These are phyloP conservation scores for Phytopythium litorale DNA, from an alignment of 352 stramenopile species.

Conservation along the genomic window DNA sequence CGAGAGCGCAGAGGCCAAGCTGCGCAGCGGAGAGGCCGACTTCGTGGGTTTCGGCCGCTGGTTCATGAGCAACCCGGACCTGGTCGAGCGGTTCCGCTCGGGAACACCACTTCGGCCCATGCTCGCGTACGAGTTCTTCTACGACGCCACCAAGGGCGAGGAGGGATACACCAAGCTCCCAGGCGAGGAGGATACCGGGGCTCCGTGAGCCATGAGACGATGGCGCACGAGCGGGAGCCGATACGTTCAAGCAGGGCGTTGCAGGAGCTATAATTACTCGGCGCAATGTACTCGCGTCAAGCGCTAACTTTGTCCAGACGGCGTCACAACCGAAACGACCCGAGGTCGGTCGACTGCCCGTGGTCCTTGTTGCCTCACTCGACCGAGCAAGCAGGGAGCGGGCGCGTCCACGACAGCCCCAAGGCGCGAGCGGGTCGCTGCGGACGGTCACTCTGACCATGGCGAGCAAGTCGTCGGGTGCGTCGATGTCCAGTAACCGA, in stretches of 20 bases:
- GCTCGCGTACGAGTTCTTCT: constrained; percentile 22
- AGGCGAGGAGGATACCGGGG: neutral
- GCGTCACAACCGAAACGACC: neutral
- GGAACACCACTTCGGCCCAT: constrained; percentile 14
- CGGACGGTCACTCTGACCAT: neutral
- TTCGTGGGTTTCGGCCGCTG: constrained; percentile 31
- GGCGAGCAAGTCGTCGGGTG: constrained; percentile 1
- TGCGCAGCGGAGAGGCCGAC: constrained; percentile 15
- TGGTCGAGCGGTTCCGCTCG: constrained; percentile 25
- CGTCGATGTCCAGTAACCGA: neutral
- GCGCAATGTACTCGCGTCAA: neutral
- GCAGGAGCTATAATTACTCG: neutral
- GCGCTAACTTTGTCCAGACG: neutral
- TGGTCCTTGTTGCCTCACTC: neutral
- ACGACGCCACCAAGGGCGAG: constrained; percentile 16
- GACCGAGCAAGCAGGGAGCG: neutral
- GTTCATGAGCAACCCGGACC: constrained; percentile 46
- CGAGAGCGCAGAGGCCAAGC: constrained; percentile 6
- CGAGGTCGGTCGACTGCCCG: neutral
- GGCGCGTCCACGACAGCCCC: neutral
- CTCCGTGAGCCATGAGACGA: neutral
- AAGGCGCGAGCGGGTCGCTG: neutral
- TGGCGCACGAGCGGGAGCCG: neutral
- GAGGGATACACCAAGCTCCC: constrained; percentile 16
- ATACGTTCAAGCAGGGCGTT: neutral